A percentile compares a stretch with the other conserved stretches of the same genome.
phyloP scores from a whole-genome alignment of 352 stramenopile genomes.

The Blastocystis sp. region DNA sequence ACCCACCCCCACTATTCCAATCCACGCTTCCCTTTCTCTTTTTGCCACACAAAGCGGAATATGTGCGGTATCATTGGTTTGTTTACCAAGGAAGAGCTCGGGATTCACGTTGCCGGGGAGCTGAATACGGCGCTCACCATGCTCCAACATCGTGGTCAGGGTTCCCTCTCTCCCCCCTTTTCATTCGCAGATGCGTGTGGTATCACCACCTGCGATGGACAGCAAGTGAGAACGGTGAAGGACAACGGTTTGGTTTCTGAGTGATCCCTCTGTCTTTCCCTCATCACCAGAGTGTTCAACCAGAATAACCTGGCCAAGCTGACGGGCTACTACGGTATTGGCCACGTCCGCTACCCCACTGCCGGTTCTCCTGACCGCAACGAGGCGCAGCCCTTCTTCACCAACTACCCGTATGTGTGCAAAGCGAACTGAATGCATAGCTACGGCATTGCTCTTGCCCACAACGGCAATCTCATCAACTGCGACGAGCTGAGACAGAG shows the following conservation, averaged over 20 bases:
- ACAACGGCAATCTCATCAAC: slow-evolving; percentile 99
- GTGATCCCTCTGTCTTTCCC: neutral
- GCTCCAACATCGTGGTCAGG: slow-evolving; percentile 65
- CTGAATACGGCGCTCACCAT: slow-evolving; percentile 61
- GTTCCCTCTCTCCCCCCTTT: neutral
- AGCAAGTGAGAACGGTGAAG: slow-evolving; percentile 30
- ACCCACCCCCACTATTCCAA: neutral
- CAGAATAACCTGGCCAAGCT: slow-evolving; percentile 94
- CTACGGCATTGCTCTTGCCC: slow-evolving; percentile 87
- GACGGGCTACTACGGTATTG: slow-evolving; percentile 89
- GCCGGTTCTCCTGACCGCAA: slow-evolving; percentile 56
- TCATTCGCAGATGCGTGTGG: slow-evolving; percentile 36
- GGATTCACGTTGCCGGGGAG: slow-evolving; percentile 32
- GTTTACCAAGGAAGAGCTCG: slow-evolving; percentile 15
- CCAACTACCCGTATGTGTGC: slow-evolving; percentile 89
- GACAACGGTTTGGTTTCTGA: slow-evolving; percentile 65
- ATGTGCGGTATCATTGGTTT: slow-evolving; percentile 62
- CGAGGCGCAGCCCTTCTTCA: slow-evolving; percentile 95
- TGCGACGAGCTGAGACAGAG: slow-evolving; percentile 87
- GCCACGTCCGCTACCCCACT: slow-evolving; percentile 96
- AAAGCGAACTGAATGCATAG: slow-evolving; percentile 13
- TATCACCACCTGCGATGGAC: slow-evolving; percentile 36
- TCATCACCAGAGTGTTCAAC: slow-evolving; percentile 85
- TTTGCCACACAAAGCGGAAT: neutral
- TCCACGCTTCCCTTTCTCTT: neutral